Evolutionary conservation across 2,329 filamentous ascomycete genomes (phyloP), one percentile per base, ranked within the genome.

Genomic region (Bipolaris sorokiniana): DNA sequence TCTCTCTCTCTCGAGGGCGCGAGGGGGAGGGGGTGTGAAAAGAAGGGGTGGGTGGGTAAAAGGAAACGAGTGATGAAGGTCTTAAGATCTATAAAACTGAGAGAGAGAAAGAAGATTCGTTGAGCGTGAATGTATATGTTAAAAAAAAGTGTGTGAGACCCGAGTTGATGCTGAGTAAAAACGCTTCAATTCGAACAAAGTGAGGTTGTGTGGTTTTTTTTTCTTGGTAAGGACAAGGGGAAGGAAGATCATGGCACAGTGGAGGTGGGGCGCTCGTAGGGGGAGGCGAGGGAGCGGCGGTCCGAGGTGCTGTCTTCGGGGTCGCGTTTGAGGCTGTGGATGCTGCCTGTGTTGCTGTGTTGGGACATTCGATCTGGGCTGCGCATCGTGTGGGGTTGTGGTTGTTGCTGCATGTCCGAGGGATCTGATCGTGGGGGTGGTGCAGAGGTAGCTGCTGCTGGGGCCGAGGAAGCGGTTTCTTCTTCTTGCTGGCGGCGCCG

Each of bases 321-420:
- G 49, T 74, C 73, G 54, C 70, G 68, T 49, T 72, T 73, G 65
- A 73, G 59, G 59, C 73, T 75, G 56, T 70, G 70, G 46, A 73
- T 64, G 49, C 74, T 76, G 26, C 72, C 70, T 7, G 70, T 69
- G 6, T 59, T 69, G 58, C 74, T 76, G 37, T 63, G 70, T 51
- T 75, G 74, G 7, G 74, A 76, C 41, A 64, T 54, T 26, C 71
- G 60, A 59, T 75, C 73, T 10, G 74, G 74, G 44, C 73, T 75
- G 56, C 66, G 62, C 34, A 68, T 28, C 26, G 26, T 10, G 9
- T 28, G 26, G 7, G 26, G 9, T 28, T 28, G 26, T 2, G 67
- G 37, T 67, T 69, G 45, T 66, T 68, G 42, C 71, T 28, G 67
- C 34, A 65, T 51, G 10, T 74, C 70, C 16, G 61, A 41, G 2